A percentile compares a stretch with the other conserved stretches of the same genome.
phyloP scores from a whole-genome alignment of 192 early-diverging fungal species.

The Linnemannia elongata region DNA sequence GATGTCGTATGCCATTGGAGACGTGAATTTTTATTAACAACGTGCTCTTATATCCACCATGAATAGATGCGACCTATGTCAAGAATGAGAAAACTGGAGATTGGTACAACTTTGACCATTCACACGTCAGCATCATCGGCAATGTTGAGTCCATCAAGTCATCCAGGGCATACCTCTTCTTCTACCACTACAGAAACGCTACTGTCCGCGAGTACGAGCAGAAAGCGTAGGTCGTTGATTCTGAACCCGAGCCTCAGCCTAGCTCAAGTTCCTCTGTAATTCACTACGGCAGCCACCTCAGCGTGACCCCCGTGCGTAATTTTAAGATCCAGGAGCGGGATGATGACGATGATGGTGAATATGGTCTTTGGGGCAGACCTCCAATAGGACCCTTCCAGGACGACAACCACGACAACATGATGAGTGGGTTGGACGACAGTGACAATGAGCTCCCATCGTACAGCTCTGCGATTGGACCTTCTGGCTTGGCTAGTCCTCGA shows the following conservation, averaged over 20 bases:
- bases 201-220: slow-evolving; percentile 39
- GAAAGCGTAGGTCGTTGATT: background rate
- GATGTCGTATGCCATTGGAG: background rate
- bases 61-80: slow-evolving; percentile 74
- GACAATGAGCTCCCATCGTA: slow-evolving; percentile 20
- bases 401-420: background rate
- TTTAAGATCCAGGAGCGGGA: background rate
- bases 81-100: slow-evolving; percentile 69
- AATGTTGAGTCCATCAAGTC: slow-evolving; percentile 44
- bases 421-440: slow-evolving; percentile 1
- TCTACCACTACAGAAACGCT: slow-evolving; percentile 44
- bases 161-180: slow-evolving; percentile 47
- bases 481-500: slow-evolving; percentile 31
- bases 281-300: background rate
- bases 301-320: background rate
- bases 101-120: slow-evolving; percentile 92
- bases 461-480: slow-evolving; percentile 24
- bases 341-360: background rate
- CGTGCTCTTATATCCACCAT: background rate
- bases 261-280: background rate
- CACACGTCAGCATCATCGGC: slow-evolving; percentile 63
- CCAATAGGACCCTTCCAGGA: slow-evolving; percentile 6
- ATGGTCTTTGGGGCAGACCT: slow-evolving; percentile 37
- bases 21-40: background rate
- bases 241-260: background rate